Base-by-base conservation (phyloP, 257 asterid genomes). In the Solanum pimpinellifolium region DNA sequence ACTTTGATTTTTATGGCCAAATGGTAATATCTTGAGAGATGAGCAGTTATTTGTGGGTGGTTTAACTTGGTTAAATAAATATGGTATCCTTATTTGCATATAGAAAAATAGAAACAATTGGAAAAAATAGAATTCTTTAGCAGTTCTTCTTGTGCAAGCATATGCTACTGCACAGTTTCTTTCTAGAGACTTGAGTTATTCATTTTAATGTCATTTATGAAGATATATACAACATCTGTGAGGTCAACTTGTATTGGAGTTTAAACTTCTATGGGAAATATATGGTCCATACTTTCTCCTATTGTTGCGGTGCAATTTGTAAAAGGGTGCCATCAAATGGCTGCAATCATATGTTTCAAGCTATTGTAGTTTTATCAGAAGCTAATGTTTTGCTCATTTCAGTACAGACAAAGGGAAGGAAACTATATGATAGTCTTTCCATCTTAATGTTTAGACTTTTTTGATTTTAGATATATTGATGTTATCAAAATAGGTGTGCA, bases 181-280 rank as follows among this genome's bases (percentile, higher is more conserved):
- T 33, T 33, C 3, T 6, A 33, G 14, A 29, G 11, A 85, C 11
- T 2, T 77, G 11, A 60, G 68, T 76, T 70, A 66, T 41, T 39
- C 29, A 74, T n/a, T 41, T 11, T 1, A 25, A 41, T 29, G 31
- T 70, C 21, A 39, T 15, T 2, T 41, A 83, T 88, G 87, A 72
- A 88, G 92, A 86, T 88, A 46, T 90, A 90, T 85, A 91, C 92
- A 35, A 90, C 92, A 21, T 86, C 80, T 42, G 87, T 90, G 42
- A 87, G 92, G 69, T 44, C 91, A 81, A 90, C 90, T 10, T 88
- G 91, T 29, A 76, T 14, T 82, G 91, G 92, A 85, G 88, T 86
- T 7, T 88, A 91, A 59, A 84, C 87, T 39, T 87, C 91, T 13
- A 59, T 90, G 18, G 92, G 87, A 74, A 88, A 87, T 85, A 88